These are phyloP conservation scores for Hanseniaspora lindneri DNA, from an alignment of 805 yeast genomes.

Conservation along the genomic window DNA sequence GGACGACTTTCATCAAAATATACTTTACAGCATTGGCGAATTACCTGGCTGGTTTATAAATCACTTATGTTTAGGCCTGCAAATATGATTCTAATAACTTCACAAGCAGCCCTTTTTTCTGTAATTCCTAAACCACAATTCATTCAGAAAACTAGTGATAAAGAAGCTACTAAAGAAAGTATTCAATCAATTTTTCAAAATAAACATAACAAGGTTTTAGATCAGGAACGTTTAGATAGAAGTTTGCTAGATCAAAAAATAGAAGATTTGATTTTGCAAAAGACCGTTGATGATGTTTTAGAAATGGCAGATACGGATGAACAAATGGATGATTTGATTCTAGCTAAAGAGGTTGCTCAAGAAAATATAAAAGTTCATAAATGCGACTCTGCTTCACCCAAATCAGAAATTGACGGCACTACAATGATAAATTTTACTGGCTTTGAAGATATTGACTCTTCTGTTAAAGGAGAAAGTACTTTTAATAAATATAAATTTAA, in stretches of 20 bases:
- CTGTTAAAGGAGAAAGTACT: background rate
- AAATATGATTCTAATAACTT: background rate
- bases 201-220: background rate
- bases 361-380: background rate
- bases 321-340: background rate
- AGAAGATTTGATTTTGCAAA: background rate
- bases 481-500: conserved; percentile 3
- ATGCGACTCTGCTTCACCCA: too few species aligned
- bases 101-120: conserved; percentile 4
- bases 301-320: conserved; percentile 1
- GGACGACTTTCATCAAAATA: background rate
- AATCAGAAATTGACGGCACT: too few species aligned
- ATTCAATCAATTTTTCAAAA: background rate
- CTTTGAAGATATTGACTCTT: background rate
- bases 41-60: conserved; percentile 12
- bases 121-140: background rate
- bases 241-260: background rate
- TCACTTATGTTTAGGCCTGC: conserved; percentile 11
- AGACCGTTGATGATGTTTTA: conserved; percentile 1
- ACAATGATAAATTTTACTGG: background rate
- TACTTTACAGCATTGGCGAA: conserved; percentile 10
- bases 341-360: background rate
- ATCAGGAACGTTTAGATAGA: background rate
- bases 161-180: background rate
- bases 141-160: background rate